These are phyloP conservation scores for Aureobasidium sp. DNA, from an alignment of 2,329 filamentous ascomycete genomes.

Conservation along the genomic window DNA sequence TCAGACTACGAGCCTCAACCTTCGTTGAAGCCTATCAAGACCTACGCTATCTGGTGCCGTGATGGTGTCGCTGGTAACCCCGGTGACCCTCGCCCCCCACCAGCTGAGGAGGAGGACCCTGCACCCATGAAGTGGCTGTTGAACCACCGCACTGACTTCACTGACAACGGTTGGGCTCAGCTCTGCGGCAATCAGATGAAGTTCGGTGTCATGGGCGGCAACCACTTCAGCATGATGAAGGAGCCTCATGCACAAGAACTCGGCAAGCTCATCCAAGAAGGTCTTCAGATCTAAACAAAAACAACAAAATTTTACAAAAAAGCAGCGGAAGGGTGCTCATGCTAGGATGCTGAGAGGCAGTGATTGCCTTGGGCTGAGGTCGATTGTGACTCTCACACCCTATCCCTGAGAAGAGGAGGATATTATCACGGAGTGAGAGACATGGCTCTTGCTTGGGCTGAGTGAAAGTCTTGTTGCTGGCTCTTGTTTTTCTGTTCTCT, in stretches of 20 bases:
- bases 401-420: not conserved
- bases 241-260: constrained; percentile 34
- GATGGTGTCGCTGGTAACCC: constrained; percentile 64
- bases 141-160: constrained; percentile 65
- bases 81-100: constrained; percentile 56
- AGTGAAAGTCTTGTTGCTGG: not conserved
- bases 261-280: constrained; percentile 36
- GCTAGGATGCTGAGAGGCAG: constrained; percentile 14
- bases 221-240: constrained; percentile 73
- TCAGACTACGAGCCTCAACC: constrained; percentile 60
- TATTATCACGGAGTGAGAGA: not conserved
- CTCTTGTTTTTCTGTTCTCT: not conserved
- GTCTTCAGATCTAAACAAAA: constrained; percentile 19
- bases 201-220: constrained; percentile 59
- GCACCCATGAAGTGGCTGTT: constrained; percentile 57
- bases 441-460: constrained; percentile 12
- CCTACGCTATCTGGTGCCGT: constrained; percentile 61
- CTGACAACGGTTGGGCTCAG: constrained; percentile 61
- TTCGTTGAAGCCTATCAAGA: constrained; percentile 53
- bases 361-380: constrained; percentile 23
- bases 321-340: constrained; percentile 12
- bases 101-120: constrained; percentile 48
- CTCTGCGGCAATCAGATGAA: constrained; percentile 56
- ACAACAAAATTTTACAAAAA: not conserved
- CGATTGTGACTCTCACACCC: constrained; percentile 6